Conservation (phyloP, 345 rosid genomes). For the Populus ilicifolia region DNA sequence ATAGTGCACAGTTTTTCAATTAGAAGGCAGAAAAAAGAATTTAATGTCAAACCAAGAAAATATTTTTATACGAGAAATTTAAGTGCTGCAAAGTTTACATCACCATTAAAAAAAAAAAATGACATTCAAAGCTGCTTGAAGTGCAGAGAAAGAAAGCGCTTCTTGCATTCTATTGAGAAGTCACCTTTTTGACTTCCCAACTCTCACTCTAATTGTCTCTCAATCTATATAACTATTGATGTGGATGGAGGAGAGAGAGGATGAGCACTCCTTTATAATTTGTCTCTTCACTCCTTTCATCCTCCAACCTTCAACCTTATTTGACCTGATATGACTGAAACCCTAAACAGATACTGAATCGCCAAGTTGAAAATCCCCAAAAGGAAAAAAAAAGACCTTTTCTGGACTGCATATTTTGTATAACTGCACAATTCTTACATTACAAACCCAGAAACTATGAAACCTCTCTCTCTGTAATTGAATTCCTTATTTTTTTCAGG, state of each 20-base stretch:
- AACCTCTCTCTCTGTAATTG: conserved; percentile 15
- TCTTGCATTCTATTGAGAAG: conserved; percentile 38
- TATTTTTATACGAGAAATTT: conserved; percentile 29
- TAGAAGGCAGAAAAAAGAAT: neutral
- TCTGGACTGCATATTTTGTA: conserved; percentile 33
- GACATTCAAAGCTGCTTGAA: conserved; percentile 21
- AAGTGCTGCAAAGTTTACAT: conserved; percentile 42
- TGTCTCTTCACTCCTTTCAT: conserved; percentile 79
- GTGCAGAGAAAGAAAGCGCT: conserved; percentile 35
- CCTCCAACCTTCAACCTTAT: conserved; percentile 41
- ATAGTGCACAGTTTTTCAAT: neutral
- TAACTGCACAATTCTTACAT: conserved; percentile 55
- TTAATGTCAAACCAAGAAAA: conserved; percentile 17
- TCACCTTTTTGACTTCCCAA: conserved; percentile 31
- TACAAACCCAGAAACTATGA: conserved; percentile 33
- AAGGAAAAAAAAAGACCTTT: conserved; percentile 31
- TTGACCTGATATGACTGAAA: conserved; percentile 33
- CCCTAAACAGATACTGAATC: conserved; percentile 30
- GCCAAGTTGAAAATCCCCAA: conserved; percentile 24
- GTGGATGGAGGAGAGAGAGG: conserved; percentile 84
- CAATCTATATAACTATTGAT: conserved; percentile 31
- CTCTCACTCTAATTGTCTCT: conserved; percentile 23
- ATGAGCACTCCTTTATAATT: conserved; percentile 64
- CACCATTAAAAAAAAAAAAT: conserved; percentile 10
- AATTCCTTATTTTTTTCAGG: conserved; percentile 33